Percentiles rank a stretch among this genome's conserved stretches.
These are phyloP conservation scores for Sporothrix sp. DNA, from an alignment of 2,329 filamentous ascomycete species.

Conservation along the genomic window DNA sequence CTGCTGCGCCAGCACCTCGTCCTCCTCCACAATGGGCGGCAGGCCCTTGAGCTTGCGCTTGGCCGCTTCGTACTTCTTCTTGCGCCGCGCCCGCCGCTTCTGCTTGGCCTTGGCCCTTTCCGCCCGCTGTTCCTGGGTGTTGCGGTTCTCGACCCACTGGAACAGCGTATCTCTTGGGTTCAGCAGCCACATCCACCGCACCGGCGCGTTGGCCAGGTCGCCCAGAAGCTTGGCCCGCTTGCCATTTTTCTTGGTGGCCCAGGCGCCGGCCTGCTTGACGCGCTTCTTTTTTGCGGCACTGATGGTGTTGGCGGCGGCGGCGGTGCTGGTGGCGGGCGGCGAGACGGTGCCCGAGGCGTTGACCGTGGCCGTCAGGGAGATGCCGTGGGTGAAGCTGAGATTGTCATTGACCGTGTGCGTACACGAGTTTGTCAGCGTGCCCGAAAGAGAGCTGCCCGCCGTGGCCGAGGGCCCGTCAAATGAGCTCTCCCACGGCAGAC, in stretches of 20 bases:
- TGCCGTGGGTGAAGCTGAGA: not conserved
- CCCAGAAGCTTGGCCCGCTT: not conserved
- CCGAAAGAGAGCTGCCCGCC: not conserved
- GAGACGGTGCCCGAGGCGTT: not conserved
- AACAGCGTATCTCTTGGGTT: conserved; percentile 5
- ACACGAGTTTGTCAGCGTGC: not conserved
- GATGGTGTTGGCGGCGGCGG: no score
- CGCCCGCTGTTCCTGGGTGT: not conserved
- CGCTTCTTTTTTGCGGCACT: no score
- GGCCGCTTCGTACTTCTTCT: no score
- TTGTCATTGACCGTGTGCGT: not conserved
- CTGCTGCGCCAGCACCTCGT: not conserved
- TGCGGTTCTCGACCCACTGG: not conserved
- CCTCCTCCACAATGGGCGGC: not conserved
- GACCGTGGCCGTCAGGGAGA: not conserved
- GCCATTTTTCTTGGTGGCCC: not conserved
- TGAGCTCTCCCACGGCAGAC: conserved; percentile 8
- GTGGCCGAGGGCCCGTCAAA: conserved; percentile 1
- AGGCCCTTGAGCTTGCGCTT: not conserved
- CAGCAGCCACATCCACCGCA: conserved; percentile 4
- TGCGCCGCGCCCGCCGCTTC: not conserved
- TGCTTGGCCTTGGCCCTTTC: not conserved
- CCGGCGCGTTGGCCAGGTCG: not conserved
- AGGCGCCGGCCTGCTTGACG: not conserved
- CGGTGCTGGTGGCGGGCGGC: not conserved